phyloP scores from a whole-genome alignment of 805 yeast species.

The Wilhelminamyces savonicus region DNA sequence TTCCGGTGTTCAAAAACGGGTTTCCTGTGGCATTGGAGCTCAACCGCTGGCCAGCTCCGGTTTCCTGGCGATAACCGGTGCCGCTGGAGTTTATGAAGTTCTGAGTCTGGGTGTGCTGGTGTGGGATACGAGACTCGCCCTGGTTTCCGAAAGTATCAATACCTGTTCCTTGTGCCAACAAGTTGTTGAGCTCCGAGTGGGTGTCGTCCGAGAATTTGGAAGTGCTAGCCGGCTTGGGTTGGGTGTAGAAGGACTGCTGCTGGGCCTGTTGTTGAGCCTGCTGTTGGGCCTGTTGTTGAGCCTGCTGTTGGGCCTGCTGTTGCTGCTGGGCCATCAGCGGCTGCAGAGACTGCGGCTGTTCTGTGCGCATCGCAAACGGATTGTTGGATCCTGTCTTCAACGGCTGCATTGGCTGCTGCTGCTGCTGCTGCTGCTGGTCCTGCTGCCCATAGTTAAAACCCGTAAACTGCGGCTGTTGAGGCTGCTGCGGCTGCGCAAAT shows the following conservation, averaged over 20 bases:
- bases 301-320: conserved; percentile 25
- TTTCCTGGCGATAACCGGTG: conserved; percentile 59
- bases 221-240: conserved; percentile 22
- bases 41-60: conserved; percentile 23
- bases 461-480: conserved; percentile 21
- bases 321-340: conserved; percentile 17
- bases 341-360: conserved; percentile 12
- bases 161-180: conserved; percentile 84
- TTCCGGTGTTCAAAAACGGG: conserved; percentile 64
- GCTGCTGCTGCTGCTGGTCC: conserved; percentile 24
- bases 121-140: conserved; percentile 80
- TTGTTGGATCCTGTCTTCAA: conserved; percentile 69
- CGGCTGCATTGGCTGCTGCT: conserved; percentile 40
- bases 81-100: conserved; percentile 85
- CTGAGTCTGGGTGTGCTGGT: conserved; percentile 81
- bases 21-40: conserved; percentile 41
- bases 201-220: conserved; percentile 38
- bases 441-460: conserved; percentile 26
- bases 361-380: conserved; percentile 55
- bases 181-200: conserved; percentile 62
- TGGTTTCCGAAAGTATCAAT: conserved; percentile 90
- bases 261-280: conserved; percentile 11
- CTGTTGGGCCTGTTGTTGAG: conserved; percentile 3
- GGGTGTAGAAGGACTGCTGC: conserved; percentile 26
- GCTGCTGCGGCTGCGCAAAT: conserved; percentile 26